Percentiles rank a stretch among this genome's conserved stretches.
These are phyloP conservation scores for Yarrowia sp. DNA, from an alignment of 805 yeast genomes.

Conservation along the genomic window DNA sequence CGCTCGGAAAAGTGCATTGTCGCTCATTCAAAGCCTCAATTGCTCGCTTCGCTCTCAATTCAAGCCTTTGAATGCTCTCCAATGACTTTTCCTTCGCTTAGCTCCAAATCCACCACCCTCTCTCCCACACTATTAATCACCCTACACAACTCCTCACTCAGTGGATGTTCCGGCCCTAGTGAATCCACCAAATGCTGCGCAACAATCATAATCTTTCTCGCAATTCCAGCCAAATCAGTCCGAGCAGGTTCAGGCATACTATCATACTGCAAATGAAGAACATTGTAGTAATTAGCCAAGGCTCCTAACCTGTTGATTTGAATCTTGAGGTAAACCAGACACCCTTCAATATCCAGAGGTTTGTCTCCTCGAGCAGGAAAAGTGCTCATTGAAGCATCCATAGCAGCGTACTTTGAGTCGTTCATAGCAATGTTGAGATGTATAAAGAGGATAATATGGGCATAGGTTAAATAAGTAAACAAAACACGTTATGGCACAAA, in stretches of 20 bases:
- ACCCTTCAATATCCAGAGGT: background rate
- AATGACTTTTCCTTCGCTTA: too few relatives aligned
- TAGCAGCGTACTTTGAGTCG: too few relatives aligned
- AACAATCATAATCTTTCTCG: background rate
- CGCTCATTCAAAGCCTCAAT: too few relatives aligned
- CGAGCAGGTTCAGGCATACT: conserved; percentile 1
- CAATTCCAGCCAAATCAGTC: background rate
- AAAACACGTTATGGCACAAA: too few relatives aligned
- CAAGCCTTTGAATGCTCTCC: too few relatives aligned
- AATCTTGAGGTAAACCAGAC: background rate
- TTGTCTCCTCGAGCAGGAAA: too few relatives aligned
- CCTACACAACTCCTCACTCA: background rate
- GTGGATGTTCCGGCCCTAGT: background rate
- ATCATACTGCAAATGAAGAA: background rate
- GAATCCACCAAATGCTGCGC: background rate
- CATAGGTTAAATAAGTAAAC: too few relatives aligned
- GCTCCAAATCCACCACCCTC: background rate
- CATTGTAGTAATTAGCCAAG: background rate
- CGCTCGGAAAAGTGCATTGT: too few relatives aligned
- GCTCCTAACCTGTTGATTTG: background rate
- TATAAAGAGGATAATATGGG: too few relatives aligned
- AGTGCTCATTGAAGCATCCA: too few relatives aligned
- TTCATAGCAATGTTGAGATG: too few relatives aligned
- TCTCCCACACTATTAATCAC: background rate
- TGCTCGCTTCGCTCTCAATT: background rate